Evolutionary conservation across 257 asterid species (phyloP).

Genomic region (Nicotiana knightiana): DNA sequence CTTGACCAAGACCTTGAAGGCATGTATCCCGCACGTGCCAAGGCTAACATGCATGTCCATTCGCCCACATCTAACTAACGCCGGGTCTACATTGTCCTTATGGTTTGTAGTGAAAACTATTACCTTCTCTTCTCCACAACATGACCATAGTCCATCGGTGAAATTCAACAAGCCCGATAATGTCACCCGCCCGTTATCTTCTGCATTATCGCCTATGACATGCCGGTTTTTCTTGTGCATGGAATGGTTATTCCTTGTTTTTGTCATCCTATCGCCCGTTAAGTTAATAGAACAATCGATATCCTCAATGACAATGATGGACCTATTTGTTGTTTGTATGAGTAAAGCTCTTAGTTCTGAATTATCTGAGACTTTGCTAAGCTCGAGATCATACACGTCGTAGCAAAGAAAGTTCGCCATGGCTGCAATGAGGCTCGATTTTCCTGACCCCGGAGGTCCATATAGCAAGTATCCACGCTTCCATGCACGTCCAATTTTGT

Average conservation of each 20-base stretch:
- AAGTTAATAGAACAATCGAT: constrained; percentile 51
- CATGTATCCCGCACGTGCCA: constrained; percentile 52
- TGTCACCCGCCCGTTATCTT: constrained; percentile 37
- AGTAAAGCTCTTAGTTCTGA: constrained; percentile 44
- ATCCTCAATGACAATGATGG: constrained; percentile 54
- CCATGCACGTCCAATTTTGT: constrained; percentile 46
- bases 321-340: constrained; percentile 41
- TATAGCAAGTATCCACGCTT: constrained; percentile 49
- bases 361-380: constrained; percentile 36
- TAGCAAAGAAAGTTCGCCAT: constrained; percentile 45
- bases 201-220: background rate
- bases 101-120: constrained; percentile 42
- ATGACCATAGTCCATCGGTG: constrained; percentile 48
- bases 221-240: constrained; percentile 4
- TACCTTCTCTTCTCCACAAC: constrained; percentile 39
- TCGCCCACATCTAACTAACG: constrained; percentile 50
- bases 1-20: constrained; percentile 41
- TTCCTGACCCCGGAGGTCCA: constrained; percentile 60
- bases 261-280: constrained; percentile 29
- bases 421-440: constrained; percentile 60
- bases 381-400: constrained; percentile 55
- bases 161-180: constrained; percentile 49
- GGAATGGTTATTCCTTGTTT: background rate
- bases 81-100: constrained; percentile 39
- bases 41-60: constrained; percentile 63